Evolutionary conservation across 129 eudicot species (phyloP), one percentile per base, ranked within the genome.

Genomic region (Flaveria linearis): DNA sequence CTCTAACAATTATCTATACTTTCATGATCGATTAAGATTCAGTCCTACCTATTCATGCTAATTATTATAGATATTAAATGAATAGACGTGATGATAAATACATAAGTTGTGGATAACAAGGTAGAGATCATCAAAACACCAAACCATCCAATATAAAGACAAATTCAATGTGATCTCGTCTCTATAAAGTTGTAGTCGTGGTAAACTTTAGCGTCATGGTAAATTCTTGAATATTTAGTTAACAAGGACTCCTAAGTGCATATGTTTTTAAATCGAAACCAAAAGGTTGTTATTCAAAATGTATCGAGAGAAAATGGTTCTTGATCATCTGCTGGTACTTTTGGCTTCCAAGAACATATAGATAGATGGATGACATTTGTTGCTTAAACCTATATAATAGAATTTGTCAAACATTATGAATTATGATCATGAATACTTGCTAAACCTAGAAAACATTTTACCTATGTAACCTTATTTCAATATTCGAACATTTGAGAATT

Each of bases 1-100:
- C 41, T 5, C 41, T 36, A 4, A 36, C 6, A 46, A 13, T 49
- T 78, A 71, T 49, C 51, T 45, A 16, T 69, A 47, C 28, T 72
- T 11, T 49, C 46, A 26, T 42, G 68, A 72, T 72, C 71, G 41
- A 69, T 49, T 69, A 39, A 66, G 67, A 33, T 42, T 52, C n/a
- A 22, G 1, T 62, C 10, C 26, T 18, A 11, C 14, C 11, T 43
- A 11, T 43, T 68, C 55, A 71, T 53, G 17, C 61, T 71, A 71
- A 50, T 52, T 26, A 5, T 8, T 69, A 25, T 43, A 9, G 60
- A 46, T 25, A 25, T 60, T 25, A 62, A n/a, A 74, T 26, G 8
- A 25, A 61, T 25, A 25, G 18, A 61, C 5, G 18, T 26, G 18
- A 61, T 23, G 25, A 58, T 11, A 52, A 49, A 33, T 57, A 45